These are phyloP conservation scores for Vachellia pachyceras DNA, from an alignment of 306 rosid genomes.

Conservation along the genomic window DNA sequence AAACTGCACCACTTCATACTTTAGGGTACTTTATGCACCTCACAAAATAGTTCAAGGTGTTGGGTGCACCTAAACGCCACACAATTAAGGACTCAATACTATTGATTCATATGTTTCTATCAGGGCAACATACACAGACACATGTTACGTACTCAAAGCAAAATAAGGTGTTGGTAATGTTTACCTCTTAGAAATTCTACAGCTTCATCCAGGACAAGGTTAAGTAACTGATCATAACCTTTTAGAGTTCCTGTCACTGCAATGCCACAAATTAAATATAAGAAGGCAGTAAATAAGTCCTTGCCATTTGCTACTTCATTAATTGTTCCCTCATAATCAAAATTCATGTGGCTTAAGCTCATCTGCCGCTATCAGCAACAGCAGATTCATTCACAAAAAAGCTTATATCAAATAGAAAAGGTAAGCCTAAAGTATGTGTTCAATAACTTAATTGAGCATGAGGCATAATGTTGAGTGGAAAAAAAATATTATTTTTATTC, in stretches of 20 bases:
- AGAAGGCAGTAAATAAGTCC: slow-evolving; percentile 35
- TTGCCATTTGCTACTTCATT: neutral
- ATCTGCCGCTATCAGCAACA: neutral
- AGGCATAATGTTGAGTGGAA: neutral
- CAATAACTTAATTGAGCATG: neutral
- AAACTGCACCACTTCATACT: no score
- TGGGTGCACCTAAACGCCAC: neutral
- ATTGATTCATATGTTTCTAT: neutral
- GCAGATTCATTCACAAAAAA: neutral
- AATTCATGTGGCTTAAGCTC: neutral
- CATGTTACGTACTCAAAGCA: neutral
- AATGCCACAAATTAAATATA: slow-evolving; percentile 28
- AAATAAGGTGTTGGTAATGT: slow-evolving; percentile 11
- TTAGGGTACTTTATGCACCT: no score
- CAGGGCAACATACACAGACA: slow-evolving; percentile 45
- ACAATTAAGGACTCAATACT: neutral
- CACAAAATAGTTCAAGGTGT: no score
- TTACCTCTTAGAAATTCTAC: slow-evolving; percentile 90
- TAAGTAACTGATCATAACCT: slow-evolving; percentile 94
- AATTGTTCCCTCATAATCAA: neutral
- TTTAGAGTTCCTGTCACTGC: slow-evolving; percentile 90
- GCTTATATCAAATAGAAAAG: neutral
- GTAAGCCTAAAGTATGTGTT: neutral
- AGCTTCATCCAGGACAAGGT: slow-evolving; percentile 94
- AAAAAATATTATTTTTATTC: neutral